These are phyloP conservation scores for Pichia paraexigua DNA, from an alignment of 805 yeast genomes.

Conservation along the genomic window DNA sequence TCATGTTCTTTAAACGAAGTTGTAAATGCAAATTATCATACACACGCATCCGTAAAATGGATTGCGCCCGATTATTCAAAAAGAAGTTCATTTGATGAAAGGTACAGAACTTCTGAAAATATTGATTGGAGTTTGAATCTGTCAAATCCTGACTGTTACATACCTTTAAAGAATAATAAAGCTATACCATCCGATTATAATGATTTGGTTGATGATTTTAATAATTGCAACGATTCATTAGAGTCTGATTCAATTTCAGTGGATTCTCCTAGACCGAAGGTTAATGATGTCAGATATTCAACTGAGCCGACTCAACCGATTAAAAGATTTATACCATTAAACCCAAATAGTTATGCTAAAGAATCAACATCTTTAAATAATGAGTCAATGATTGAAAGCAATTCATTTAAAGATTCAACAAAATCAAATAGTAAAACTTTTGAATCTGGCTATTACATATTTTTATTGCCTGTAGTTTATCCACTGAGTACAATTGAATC, in stretches of 20 bases:
- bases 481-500: constrained; percentile 61
- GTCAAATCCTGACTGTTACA: constrained; percentile 30
- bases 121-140: constrained; percentile 38
- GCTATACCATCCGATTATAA: constrained; percentile 3
- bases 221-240: constrained; percentile 6
- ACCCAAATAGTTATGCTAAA: constrained; percentile 18
- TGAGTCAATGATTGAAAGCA: constrained; percentile 8
- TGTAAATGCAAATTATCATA: constrained; percentile 35
- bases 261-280: background rate
- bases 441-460: constrained; percentile 65
- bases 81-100: constrained; percentile 36
- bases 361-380: constrained; percentile 12
- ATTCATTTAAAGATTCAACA: constrained; percentile 12
- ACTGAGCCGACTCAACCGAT: constrained; percentile 21
- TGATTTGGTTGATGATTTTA: constrained; percentile 15
- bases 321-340: constrained; percentile 17
- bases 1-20: constrained; percentile 31
- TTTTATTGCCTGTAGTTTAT: constrained; percentile 52
- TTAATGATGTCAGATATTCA: constrained; percentile 16
- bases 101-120: constrained; percentile 33
- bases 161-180: constrained; percentile 22
- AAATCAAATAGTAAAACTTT: constrained; percentile 14
- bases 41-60: constrained; percentile 41
- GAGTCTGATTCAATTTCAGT: constrained; percentile 2
- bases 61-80: constrained; percentile 35